These are phyloP conservation scores for Diaporthe ilicicola DNA, from an alignment of 2,329 filamentous ascomycete genomes.

Conservation along the genomic window DNA sequence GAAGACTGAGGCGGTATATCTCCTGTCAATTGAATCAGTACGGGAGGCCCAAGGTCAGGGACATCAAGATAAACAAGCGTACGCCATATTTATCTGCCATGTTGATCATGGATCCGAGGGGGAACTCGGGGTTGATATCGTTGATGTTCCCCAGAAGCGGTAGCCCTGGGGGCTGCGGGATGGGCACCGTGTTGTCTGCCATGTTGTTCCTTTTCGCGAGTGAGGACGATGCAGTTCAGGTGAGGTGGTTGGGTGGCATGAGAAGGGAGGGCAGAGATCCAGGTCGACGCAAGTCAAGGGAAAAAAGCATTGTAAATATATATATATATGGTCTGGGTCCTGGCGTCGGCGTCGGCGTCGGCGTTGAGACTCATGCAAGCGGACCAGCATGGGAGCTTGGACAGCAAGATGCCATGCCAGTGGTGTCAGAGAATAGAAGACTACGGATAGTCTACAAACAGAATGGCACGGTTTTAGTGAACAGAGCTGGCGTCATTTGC, in stretches of 20 bases:
- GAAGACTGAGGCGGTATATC: constrained; percentile 33
- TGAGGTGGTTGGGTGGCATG: background rate
- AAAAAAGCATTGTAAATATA: background rate
- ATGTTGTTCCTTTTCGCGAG: constrained; percentile 8
- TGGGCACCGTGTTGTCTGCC: constrained; percentile 48
- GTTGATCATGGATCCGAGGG: constrained; percentile 61
- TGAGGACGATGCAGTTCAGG: background rate
- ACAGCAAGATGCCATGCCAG: no score
- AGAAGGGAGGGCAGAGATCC: background rate
- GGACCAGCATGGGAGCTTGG: background rate
- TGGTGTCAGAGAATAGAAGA: no score
- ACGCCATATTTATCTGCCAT: constrained; percentile 73
- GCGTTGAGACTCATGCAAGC: background rate
- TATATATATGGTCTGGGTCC: constrained; percentile 15
- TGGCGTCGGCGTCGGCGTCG: background rate
- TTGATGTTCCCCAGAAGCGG: constrained; percentile 72
- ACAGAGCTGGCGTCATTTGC: constrained; percentile 22
- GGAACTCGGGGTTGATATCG: constrained; percentile 68
- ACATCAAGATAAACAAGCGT: constrained; percentile 17
- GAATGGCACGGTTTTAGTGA: background rate
- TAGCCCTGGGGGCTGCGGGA: constrained; percentile 70
- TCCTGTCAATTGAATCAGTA: constrained; percentile 34
- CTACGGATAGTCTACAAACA: background rate
- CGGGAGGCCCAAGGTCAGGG: background rate
- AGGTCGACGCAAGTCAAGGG: background rate